Evolutionary conservation across 768 basidiomycete species (phyloP), one percentile per base, ranked within the genome.

Genomic region (Boletus rufocinnamomeus): DNA sequence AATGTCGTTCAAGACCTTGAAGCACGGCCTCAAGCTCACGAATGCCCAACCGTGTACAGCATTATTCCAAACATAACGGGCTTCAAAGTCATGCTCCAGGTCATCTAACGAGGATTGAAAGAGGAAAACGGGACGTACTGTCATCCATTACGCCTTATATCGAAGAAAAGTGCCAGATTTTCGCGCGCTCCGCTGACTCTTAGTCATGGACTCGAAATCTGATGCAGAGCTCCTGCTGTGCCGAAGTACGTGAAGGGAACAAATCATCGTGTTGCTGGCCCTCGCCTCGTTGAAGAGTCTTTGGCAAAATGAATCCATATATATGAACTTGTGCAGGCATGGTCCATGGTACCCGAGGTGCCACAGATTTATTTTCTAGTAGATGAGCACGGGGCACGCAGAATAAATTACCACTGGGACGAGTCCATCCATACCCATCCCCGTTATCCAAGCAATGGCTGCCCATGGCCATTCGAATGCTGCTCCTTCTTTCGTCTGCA

Each of bases 91-190:
- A 23, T 34, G 11, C 57, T 50, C 52, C 28, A 23, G 32, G 37
- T n/a, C 4, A 41, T 34, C 19, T 53, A 49, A 30, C 44, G 2
- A 47, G 11, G 6, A 44, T 38, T 27, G 25, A 34, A 34, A 4
- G 14, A 34, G 34, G 34, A 34, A 14, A 0, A 34, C 34, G 13
- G 34, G 14, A 34, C 34, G 34, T 34, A 34, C 34, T 34, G 14
- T 34, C 34, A 14, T 34, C 34, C 87, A 11, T 81, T 78, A 23
- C 78, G 77, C 13, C 89, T 90, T 32, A 95, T 66, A 66, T 98
- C 97, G 76, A 98, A 96, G 68, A 96, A 96, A 21, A 93, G 70
- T 60, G 81, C 74, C 11, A 98, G 74, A 69, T 99, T 98, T 65
- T 78, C 80, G 52, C 76, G 30, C 84, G 28, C 84, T 84, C 66